Evolutionary conservation across 257 asterid species (phyloP).

Genomic region (Parsonsia alboflavescens): DNA sequence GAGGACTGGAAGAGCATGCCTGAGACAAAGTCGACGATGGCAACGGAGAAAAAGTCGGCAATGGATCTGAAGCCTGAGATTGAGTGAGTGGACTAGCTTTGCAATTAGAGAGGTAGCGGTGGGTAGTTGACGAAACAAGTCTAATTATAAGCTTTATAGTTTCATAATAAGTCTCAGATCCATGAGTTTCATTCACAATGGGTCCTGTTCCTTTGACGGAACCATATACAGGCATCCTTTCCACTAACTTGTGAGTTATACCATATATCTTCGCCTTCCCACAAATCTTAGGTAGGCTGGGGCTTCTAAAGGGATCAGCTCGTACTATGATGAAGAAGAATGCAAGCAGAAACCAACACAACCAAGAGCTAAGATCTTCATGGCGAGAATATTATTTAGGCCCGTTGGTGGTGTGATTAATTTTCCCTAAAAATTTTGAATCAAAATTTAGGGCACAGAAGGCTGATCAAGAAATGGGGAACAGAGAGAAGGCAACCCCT

Average conservation of each 20-base stretch:
- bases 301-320: background rate
- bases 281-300: background rate
- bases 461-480: no score
- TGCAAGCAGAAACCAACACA: background rate
- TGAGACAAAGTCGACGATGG: no score
- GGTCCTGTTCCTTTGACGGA: slow-evolving; percentile 47
- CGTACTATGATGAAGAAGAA: background rate
- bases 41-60: no score
- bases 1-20: no score
- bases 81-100: no score
- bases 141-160: background rate
- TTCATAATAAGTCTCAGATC: slow-evolving; percentile 34
- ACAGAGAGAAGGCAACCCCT: background rate
- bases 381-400: background rate
- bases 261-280: slow-evolving; percentile 47
- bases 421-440: background rate
- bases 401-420: background rate
- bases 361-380: background rate
- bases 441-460: no score
- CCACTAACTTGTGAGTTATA: slow-evolving; percentile 55
- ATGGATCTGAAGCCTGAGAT: no score
- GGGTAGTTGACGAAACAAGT: no score
- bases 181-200: slow-evolving; percentile 42
- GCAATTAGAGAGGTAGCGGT: no score
- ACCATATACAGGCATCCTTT: slow-evolving; percentile 42